Conservation (phyloP, 768 basidiomycete genomes). For the Pulveroboletus sp. region DNA sequence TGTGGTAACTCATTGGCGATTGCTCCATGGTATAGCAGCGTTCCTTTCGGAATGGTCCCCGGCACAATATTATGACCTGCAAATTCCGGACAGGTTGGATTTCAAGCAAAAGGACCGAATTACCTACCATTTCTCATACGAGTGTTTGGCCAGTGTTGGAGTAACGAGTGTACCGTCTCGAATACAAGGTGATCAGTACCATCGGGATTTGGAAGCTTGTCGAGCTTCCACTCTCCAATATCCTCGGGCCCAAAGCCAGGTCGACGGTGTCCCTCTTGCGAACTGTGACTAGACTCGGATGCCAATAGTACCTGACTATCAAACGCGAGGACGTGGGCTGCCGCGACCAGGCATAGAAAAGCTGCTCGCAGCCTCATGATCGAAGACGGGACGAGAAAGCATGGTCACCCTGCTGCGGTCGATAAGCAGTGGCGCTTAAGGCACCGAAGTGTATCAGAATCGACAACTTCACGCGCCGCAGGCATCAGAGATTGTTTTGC, state of each 20-base stretch:
- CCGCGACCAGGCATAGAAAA: not conserved
- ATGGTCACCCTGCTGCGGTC: too few relatives aligned
- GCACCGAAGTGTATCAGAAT: too few relatives aligned
- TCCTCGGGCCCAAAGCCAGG: not conserved
- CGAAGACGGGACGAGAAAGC: too few relatives aligned
- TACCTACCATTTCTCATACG: constrained; percentile 37
- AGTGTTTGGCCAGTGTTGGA: constrained; percentile 46
- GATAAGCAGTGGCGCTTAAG: too few relatives aligned
- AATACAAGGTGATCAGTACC: constrained; percentile 25
- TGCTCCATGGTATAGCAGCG: constrained; percentile 32
- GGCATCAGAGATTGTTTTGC: too few relatives aligned
- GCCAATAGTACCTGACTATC: constrained; percentile 11
- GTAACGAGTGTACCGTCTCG: constrained; percentile 26
- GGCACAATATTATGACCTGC: constrained; percentile 21
- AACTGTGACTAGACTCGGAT: not conserved
- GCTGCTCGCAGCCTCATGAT: too few relatives aligned
- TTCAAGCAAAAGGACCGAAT: not conserved
- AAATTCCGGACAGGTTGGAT: not conserved
- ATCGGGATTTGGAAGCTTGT: constrained; percentile 21
- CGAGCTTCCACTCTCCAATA: constrained; percentile 22
- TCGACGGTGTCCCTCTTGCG: not conserved
- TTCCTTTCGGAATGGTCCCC: constrained; percentile 29
- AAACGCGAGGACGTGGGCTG: not conserved
- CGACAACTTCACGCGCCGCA: too few relatives aligned
- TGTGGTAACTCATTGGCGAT: constrained; percentile 16